Conservation (phyloP, 139 green algal genomes). For the Trebouxia sp. region DNA sequence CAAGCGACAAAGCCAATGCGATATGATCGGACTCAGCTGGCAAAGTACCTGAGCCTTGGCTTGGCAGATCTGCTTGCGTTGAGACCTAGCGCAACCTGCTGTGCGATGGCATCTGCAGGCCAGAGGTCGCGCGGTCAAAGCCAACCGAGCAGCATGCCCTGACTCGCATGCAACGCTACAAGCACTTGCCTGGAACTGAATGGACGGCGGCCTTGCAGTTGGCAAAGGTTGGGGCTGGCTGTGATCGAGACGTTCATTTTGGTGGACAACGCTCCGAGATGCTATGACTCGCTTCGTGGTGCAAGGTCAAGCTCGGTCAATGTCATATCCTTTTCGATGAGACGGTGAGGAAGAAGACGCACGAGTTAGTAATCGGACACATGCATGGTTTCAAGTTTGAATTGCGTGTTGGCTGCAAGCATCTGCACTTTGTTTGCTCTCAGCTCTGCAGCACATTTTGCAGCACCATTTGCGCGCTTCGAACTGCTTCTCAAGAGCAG, state of each 20-base stretch:
- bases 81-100: background rate
- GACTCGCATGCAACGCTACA: background rate
- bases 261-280: background rate
- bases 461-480: no score
- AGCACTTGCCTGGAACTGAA: background rate
- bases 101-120: background rate
- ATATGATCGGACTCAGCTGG: background rate
- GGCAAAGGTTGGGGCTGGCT: background rate
- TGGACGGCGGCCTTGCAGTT: background rate
- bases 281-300: background rate
- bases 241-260: background rate
- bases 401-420: background rate
- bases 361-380: background rate
- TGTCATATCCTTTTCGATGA: conserved; percentile 18
- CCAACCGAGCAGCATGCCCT: no score
- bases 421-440: no score
- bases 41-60: background rate
- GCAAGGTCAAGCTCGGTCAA: conserved; percentile 5
- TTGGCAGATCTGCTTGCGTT: background rate
- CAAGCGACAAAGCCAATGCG: background rate
- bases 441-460: no score
- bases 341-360: background rate
- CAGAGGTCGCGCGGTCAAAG: background rate
- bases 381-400: background rate
- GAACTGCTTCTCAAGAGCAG: no score